A percentile compares a stretch with the other conserved stretches of the same genome.
Evolutionary conservation across 495 filamentous ascomycete genomes (phyloP).

Genomic region (Halenospora varia): DNA sequence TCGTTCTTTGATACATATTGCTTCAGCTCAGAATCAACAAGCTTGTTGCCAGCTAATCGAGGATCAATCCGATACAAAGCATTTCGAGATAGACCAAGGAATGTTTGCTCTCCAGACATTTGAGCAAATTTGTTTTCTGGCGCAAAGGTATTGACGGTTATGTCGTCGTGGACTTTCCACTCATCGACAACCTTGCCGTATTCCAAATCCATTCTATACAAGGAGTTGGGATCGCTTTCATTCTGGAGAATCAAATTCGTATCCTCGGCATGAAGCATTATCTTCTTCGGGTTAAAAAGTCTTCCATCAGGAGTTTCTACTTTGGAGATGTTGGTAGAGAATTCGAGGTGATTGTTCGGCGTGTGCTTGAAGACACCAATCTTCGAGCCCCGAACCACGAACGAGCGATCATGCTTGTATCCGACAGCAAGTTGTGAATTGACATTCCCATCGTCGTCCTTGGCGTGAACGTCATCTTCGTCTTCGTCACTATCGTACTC

Average conservation of each 20-base stretch:
- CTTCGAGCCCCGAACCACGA: constrained; percentile 93
- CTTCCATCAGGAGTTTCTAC: constrained; percentile 85
- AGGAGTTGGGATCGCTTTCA: constrained; percentile 73
- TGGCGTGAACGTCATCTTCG: constrained; percentile 73
- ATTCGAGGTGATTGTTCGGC: constrained; percentile 85
- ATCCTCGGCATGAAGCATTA: constrained; percentile 96
- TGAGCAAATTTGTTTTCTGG: constrained; percentile 98
- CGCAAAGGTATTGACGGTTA: constrained; percentile 82
- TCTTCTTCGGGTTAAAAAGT: constrained; percentile 90
- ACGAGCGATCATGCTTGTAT: constrained; percentile 95
- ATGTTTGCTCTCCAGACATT: constrained; percentile 93
- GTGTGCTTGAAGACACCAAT: constrained; percentile 99
- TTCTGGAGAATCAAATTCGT: constrained; percentile 91
- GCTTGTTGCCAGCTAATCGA: constrained; percentile 83
- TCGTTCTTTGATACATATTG: constrained; percentile 96
- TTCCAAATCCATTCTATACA: constrained; percentile 98
- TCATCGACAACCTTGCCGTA: constrained; percentile 99
- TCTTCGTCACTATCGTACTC: constrained; percentile 93
- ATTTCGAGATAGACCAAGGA: constrained; percentile 87
- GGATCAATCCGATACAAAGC: constrained; percentile 93
- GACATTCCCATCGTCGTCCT: constrained; percentile 73
- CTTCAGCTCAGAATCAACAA: constrained; percentile 89
- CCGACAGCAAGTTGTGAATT: constrained; percentile 98
- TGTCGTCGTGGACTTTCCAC: constrained; percentile 99
- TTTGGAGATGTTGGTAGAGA: constrained; percentile 96